These are phyloP conservation scores for Kodamaea suecica DNA, from an alignment of 1,139 yeast genomes.

Conservation along the genomic window DNA sequence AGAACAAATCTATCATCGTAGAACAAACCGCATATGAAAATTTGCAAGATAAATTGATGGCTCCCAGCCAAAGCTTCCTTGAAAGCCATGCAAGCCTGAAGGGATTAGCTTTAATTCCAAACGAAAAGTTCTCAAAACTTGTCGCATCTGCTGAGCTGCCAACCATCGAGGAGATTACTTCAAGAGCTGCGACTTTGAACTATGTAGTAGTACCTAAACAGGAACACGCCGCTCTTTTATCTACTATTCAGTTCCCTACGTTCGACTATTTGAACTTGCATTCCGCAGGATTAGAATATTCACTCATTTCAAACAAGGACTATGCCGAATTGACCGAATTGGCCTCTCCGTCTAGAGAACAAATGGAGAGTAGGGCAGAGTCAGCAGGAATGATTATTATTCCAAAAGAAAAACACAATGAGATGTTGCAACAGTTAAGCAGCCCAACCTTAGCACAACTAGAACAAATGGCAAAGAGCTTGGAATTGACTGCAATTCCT, in stretches of 20 bases:
- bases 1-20: conserved; percentile 8
- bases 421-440: conserved; percentile 9
- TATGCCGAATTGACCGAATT: conserved; percentile 24
- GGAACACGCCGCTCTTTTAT: conserved; percentile 9
- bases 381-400: conserved; percentile 21
- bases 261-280: conserved; percentile 12
- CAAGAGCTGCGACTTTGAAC: conserved; percentile 6
- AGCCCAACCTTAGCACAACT: conserved; percentile 13
- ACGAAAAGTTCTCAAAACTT: conserved; percentile 8
- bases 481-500: conserved; percentile 6
- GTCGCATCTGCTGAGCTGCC: conserved; percentile 10
- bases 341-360: conserved; percentile 34
- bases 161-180: conserved; percentile 11
- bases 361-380: conserved; percentile 32
- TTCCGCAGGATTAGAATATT: conserved; percentile 9
- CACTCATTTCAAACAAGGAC: conserved; percentile 14
- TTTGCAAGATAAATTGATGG: conserved; percentile 12
- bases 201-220: conserved; percentile 8
- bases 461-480: background rate
- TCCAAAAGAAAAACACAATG: conserved; percentile 15
- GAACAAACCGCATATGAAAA: conserved; percentile 12
- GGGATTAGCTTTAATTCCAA: conserved; percentile 12
- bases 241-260: conserved; percentile 10
- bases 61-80: conserved; percentile 26
- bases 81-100: conserved; percentile 15